Percentiles rank a stretch among this genome's conserved stretches.
Conservation (phyloP, 108 stramenopile genomes). For the Nitzschia sp. region DNA sequence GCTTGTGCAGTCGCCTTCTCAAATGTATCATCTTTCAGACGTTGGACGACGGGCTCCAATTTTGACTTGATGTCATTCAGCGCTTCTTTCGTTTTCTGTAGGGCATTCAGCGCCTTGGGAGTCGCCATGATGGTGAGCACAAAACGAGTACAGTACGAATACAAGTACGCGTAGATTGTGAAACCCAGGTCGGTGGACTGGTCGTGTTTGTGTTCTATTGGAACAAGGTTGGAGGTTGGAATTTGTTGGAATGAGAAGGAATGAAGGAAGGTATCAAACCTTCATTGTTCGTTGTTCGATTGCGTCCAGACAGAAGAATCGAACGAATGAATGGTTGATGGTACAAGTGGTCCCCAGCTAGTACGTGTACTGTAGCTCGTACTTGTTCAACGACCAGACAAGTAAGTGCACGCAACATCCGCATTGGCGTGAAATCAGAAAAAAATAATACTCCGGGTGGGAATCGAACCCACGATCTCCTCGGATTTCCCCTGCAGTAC, state of each 20-base stretch:
- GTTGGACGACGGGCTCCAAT: conserved; percentile 32
- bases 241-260: background rate
- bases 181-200: conserved; percentile 5
- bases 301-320: too few relatives aligned
- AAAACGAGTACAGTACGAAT: background rate
- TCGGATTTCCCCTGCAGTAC: too few relatives aligned
- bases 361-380: too few relatives aligned
- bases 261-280: background rate
- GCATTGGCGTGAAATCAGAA: too few relatives aligned
- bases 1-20: conserved; percentile 44
- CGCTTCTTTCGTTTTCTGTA: conserved; percentile 40
- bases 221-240: background rate
- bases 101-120: conserved; percentile 13
- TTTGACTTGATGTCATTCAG: conserved; percentile 26
- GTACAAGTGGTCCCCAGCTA: too few relatives aligned
- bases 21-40: conserved; percentile 24
- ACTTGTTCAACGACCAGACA: too few relatives aligned
- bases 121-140: background rate
- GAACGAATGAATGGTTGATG: too few relatives aligned
- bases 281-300: too few relatives aligned
- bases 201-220: conserved; percentile 4
- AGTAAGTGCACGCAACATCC: too few relatives aligned
- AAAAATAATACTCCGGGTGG: background rate
- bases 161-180: too few relatives aligned
- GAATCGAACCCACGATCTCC: background rate